A percentile compares a stretch with the other conserved stretches of the same genome.
Evolutionary conservation across 1,284 basidiomycete species (phyloP).

Genomic region (Trametes sp.): DNA sequence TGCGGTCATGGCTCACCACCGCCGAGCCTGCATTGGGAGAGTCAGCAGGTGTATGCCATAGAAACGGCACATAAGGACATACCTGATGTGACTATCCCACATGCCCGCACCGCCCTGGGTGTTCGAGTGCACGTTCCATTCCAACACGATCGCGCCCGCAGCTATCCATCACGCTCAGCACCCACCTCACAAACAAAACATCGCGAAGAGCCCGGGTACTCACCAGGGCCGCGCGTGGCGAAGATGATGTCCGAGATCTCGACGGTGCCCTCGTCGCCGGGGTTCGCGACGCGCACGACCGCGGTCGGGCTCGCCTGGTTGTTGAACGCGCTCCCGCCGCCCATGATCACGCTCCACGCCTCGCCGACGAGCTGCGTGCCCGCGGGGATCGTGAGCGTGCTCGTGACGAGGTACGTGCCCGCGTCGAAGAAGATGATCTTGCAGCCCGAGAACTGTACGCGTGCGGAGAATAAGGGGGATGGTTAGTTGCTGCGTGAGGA

Average conservation of each 20-base stretch:
- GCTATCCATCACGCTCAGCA: slow-evolving; percentile 42
- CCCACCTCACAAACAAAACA: not conserved
- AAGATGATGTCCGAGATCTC: slow-evolving; percentile 71
- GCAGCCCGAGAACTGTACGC: slow-evolving; percentile 65
- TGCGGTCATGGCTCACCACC: slow-evolving; percentile 32
- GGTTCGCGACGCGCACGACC: slow-evolving; percentile 64
- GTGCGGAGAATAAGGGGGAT: not conserved
- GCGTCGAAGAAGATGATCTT: slow-evolving; percentile 83
- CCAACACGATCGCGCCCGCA: slow-evolving; percentile 72
- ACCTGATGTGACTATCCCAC: slow-evolving; percentile 75
- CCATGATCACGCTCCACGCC: slow-evolving; percentile 79
- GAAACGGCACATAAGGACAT: not conserved
- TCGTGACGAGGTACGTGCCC: slow-evolving; percentile 72
- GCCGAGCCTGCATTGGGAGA: slow-evolving; percentile 30
- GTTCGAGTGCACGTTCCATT: slow-evolving; percentile 75
- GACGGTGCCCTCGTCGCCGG: slow-evolving; percentile 55
- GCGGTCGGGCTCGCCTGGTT: slow-evolving; percentile 59
- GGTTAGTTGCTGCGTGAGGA: too few species aligned
- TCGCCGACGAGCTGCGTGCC: slow-evolving; percentile 79
- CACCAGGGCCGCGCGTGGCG: slow-evolving; percentile 62
- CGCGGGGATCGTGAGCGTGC: slow-evolving; percentile 75
- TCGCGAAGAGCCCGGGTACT: slow-evolving; percentile 29
- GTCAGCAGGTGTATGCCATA: not conserved
- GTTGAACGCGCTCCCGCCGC: slow-evolving; percentile 65
- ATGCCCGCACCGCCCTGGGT: slow-evolving; percentile 68